A percentile compares a stretch with the other conserved stretches of the same genome.
Conservation (phyloP, 1,139 yeast genomes). For the Nakaseomyces uthaithaninus region DNA sequence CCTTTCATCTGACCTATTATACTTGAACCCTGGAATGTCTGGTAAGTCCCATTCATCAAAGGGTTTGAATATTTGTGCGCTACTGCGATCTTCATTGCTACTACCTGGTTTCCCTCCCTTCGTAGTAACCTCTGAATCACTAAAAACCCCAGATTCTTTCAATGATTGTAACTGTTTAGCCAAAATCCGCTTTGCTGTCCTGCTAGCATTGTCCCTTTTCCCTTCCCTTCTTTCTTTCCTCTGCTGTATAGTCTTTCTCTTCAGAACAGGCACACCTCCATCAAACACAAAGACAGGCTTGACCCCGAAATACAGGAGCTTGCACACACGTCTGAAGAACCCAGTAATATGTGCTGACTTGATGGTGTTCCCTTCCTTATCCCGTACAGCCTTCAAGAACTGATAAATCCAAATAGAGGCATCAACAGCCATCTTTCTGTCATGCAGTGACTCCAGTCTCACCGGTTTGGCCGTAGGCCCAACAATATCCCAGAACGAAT, state of each 20-base stretch:
- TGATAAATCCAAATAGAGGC: constrained; percentile 99
- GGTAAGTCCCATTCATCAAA: constrained; percentile 87
- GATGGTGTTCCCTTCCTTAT: constrained; percentile 69
- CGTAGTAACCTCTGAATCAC: too few relatives aligned
- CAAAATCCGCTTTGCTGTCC: constrained; percentile 71
- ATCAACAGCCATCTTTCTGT: constrained; percentile 83
- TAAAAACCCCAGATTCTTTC: constrained; percentile 21
- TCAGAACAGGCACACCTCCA: constrained; percentile 89
- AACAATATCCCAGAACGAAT: constrained; percentile 85
- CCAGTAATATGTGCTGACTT: constrained; percentile 86
- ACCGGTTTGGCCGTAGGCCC: constrained; percentile 91
- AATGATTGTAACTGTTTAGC: constrained; percentile 68
- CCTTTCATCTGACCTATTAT: constrained; percentile 51
- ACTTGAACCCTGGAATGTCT: constrained; percentile 42
- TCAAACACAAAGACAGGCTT: constrained; percentile 93
- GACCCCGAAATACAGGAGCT: constrained; percentile 79
- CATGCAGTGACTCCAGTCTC: constrained; percentile 67
- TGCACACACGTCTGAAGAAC: constrained; percentile 88
- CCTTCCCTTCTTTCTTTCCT: constrained; percentile 71
- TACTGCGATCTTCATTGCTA: constrained; percentile 8
- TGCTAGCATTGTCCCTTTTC: constrained; percentile 57
- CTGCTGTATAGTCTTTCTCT: constrained; percentile 62
- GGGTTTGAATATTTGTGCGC: constrained; percentile 30
- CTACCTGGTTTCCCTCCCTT: too few relatives aligned
- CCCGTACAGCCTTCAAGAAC: constrained; percentile 89